Evolutionary conservation across 2,329 filamentous ascomycete genomes (phyloP).

Genomic region (Chrysoporthe puriensis): DNA sequence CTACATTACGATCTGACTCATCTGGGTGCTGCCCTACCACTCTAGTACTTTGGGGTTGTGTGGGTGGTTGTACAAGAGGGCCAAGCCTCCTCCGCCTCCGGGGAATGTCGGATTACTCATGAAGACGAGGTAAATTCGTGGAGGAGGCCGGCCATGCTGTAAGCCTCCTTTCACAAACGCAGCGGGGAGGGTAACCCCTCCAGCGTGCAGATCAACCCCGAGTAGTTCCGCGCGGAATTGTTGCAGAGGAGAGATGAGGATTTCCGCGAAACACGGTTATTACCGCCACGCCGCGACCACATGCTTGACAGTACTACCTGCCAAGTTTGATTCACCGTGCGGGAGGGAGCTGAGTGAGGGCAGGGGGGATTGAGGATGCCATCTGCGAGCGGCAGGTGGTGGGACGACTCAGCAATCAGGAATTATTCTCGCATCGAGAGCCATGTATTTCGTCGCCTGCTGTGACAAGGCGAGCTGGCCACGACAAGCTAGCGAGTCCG

Average conservation of each 20-base stretch:
- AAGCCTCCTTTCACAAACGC: constrained; percentile 7
- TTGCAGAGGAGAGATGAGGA: background rate
- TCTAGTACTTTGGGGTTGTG: background rate
- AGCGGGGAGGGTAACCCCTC: background rate
- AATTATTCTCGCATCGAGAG: background rate
- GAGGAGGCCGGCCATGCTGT: background rate
- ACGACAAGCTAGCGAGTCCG: background rate
- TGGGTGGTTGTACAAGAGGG: constrained; percentile 18
- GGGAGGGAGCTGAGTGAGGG: background rate
- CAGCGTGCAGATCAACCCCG: background rate
- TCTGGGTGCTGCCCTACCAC: constrained; percentile 1
- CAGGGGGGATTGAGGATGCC: background rate
- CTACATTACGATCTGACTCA: constrained; percentile 23
- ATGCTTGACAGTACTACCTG: constrained; percentile 12
- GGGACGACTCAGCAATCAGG: constrained; percentile 1
- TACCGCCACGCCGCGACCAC: constrained; percentile 9
- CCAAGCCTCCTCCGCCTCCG: background rate
- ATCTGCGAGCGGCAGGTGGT: background rate
- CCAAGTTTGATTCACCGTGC: background rate
- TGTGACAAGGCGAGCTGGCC: background rate
- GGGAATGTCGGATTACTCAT: constrained; percentile 7
- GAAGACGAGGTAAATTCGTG: constrained; percentile 9
- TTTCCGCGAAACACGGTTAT: background rate
- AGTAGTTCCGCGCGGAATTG: background rate
- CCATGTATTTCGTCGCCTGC: background rate